Percentiles rank a stretch among this genome's conserved stretches.
Evolutionary conservation across 148 eudicot species (phyloP).

Genomic region (Cornus florida): DNA sequence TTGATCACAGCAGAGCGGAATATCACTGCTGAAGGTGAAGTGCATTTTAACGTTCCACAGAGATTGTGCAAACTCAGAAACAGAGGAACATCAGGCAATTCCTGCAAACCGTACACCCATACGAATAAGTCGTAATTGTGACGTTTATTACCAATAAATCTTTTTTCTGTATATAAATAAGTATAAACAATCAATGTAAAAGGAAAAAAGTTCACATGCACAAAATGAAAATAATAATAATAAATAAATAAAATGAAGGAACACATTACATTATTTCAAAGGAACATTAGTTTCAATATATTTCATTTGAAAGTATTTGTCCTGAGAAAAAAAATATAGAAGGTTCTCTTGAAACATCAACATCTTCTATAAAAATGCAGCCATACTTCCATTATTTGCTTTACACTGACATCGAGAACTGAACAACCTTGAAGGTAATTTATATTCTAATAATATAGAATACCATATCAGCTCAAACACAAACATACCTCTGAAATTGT

Average conservation of each 20-base stretch:
- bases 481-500: slow-evolving; percentile 83
- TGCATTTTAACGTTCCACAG: slow-evolving; percentile 91
- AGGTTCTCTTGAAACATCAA: not conserved
- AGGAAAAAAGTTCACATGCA: not conserved
- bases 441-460: not conserved
- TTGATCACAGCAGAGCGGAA: slow-evolving; percentile 93
- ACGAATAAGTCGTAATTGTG: not conserved
- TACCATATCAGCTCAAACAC: not conserved
- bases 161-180: not conserved
- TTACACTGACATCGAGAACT: not conserved
- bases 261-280: not conserved
- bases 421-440: not conserved
- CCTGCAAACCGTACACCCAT: slow-evolving; percentile 48
- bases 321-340: not conserved
- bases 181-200: not conserved
- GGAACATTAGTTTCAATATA: too few species aligned
- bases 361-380: not conserved
- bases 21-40: slow-evolving; percentile 87
- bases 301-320: not conserved
- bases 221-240: not conserved
- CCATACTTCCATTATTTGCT: not conserved
- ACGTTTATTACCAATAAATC: not conserved
- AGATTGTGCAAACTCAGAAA: slow-evolving; percentile 87
- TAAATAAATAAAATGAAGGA: not conserved
- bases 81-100: slow-evolving; percentile 89